These are phyloP conservation scores for Phaffia tasmanica DNA, from an alignment of 768 basidiomycete species.

Conservation along the genomic window DNA sequence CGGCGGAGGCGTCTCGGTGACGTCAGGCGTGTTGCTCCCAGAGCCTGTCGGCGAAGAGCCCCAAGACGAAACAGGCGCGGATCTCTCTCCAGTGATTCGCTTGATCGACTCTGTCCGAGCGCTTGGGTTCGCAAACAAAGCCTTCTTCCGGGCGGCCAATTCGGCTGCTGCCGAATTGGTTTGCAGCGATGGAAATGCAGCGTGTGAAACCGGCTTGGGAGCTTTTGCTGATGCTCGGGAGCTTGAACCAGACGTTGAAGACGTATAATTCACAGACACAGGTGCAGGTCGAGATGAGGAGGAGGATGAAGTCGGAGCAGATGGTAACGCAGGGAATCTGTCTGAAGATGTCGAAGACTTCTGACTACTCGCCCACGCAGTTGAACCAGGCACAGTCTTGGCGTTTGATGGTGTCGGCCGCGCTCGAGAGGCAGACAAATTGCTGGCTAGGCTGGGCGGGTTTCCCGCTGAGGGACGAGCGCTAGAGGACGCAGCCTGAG, in stretches of 20 bases:
- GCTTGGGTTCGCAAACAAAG: constrained; percentile 36
- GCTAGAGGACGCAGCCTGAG: constrained; percentile 28
- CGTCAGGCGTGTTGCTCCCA: constrained; percentile 18
- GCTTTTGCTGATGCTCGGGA: constrained; percentile 4
- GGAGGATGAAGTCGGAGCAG: constrained; percentile 13
- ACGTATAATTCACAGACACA: constrained; percentile 41
- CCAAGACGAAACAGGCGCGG: constrained; percentile 42
- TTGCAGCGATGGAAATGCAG: constrained; percentile 61
- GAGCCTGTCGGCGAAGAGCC: constrained; percentile 25
- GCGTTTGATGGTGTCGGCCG: constrained; percentile 39
- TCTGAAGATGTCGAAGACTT: constrained; percentile 42
- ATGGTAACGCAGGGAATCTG: constrained; percentile 26
- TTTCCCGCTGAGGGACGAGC: neutral
- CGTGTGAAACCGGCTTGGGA: constrained; percentile 24
- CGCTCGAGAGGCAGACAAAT: constrained; percentile 40
- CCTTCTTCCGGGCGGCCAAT: constrained; percentile 34
- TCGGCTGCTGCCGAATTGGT: constrained; percentile 38
- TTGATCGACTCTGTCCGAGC: constrained; percentile 52
- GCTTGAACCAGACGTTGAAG: constrained; percentile 30
- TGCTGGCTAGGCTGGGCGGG: constrained; percentile 32
- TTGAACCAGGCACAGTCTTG: constrained; percentile 23
- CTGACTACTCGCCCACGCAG: constrained; percentile 40
- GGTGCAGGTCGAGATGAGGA: constrained; percentile 18
- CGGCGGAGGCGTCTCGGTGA: constrained; percentile 1
- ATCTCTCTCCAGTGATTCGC: constrained; percentile 53